phyloP scores from a whole-genome alignment of 1,284 basidiomycete species.

The Ceratobasidium sp. region DNA sequence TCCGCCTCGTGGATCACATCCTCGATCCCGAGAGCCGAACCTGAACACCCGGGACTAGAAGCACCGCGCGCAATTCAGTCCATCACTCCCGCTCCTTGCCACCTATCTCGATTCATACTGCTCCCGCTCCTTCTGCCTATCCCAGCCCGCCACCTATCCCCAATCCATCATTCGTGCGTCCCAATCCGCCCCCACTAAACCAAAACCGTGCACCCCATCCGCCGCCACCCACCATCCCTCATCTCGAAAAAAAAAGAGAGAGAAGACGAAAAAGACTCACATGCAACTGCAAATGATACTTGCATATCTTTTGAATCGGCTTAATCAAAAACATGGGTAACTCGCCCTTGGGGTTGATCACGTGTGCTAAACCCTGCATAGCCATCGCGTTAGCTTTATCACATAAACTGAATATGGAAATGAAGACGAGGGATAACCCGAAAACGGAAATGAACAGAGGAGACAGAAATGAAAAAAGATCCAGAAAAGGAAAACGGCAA shows the following conservation, averaged over 20 bases:
- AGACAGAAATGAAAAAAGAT: neutral
- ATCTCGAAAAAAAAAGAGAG: too few species aligned
- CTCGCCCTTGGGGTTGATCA: slow-evolving; percentile 89
- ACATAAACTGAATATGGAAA: too few species aligned
- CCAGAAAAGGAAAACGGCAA: neutral
- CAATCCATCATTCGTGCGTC: neutral
- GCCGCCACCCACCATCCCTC: neutral
- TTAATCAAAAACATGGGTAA: slow-evolving; percentile 88
- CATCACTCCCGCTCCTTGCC: too few species aligned
- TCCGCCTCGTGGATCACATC: slow-evolving; percentile 9
- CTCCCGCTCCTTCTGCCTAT: neutral
- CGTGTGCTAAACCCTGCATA: slow-evolving; percentile 54
- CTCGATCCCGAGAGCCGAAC: neutral
- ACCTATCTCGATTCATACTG: too few species aligned
- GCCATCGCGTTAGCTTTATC: slow-evolving; percentile 22
- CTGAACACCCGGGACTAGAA: too few species aligned
- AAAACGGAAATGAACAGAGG: neutral
- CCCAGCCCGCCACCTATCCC: slow-evolving; percentile 7
- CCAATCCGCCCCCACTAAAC: neutral
- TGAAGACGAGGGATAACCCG: slow-evolving; percentile 47
- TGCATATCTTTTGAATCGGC: slow-evolving; percentile 83
- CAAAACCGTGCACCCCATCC: slow-evolving; percentile 5
- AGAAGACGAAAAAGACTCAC: slow-evolving; percentile 60
- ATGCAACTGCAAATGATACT: slow-evolving; percentile 77
- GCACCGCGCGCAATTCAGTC: neutral